Evolutionary conservation across 2,329 filamentous ascomycete genomes (phyloP), one percentile per base, ranked within the genome.

Genomic region (Cadophora malorum): DNA sequence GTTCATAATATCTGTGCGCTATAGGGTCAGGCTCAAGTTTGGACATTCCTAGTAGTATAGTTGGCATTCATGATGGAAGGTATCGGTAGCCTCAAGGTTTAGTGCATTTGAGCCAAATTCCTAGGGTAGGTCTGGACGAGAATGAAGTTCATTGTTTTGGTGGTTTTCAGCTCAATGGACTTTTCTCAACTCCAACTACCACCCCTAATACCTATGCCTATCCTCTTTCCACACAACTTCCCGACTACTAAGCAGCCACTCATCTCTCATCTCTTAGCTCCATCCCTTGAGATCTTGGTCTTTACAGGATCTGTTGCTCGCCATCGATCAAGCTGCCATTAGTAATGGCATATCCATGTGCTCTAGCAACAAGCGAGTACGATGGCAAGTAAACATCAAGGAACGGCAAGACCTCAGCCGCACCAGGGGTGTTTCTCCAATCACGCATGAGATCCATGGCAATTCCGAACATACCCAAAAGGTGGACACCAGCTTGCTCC

Each of bases 401-500:
- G 28, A 63, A 68, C 7, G 67, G 67, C 63, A 68, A 47, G 9
- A 68, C 63, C 63, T 68, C 67, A 45, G 59, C 63, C 2, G 67
- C 23, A 9, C 67, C 67, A 25, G 67, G 67, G 23, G 63, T 65
- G n/a, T 53, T 65, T 6, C 67, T 41, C 64, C 75, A 77, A 68
- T 77, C 74, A 21, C 74, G 64, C 75, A 76, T 76, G 55, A 77
- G 64, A 70, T 75, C 73, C 72, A 76, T 75, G 2, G 70, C 67
- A 49, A 76, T 73, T n/a, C 69, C 74, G 59, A 76, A 76, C 66
- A 75, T 68, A 31, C 74, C 74, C 68, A 75, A 72, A 23, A 77
- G 64, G 64, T 90, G 87, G 3, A 92, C 90, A 45, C 90, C 91
- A 0, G 90, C 89, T 28, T 81, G 76, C 65, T 86, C 81, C 89